Percentiles rank a stretch among this genome's conserved stretches.
Evolutionary conservation across 2,329 filamentous ascomycete species (phyloP).

Genomic region (Talaromyces islandicus): DNA sequence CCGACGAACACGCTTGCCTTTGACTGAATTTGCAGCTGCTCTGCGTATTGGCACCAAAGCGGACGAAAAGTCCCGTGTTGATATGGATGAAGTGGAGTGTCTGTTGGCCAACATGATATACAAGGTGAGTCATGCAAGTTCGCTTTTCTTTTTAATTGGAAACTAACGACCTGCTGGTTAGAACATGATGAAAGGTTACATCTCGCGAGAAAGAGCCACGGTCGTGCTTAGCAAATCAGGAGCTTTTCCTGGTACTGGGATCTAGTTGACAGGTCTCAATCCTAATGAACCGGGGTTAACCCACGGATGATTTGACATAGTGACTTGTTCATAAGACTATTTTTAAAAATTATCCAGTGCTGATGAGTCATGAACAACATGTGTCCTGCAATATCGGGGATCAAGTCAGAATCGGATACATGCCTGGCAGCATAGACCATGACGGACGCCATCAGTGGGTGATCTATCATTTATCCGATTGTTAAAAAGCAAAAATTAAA

Average conservation of each 20-base stretch:
- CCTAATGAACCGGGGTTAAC: neutral
- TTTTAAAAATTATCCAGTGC: neutral
- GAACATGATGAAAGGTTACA: slow-evolving; percentile 97
- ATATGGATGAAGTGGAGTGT: slow-evolving; percentile 92
- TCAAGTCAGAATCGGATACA: neutral
- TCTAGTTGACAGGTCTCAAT: slow-evolving; percentile 30
- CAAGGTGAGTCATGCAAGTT: slow-evolving; percentile 60
- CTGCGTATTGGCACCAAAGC: slow-evolving; percentile 63
- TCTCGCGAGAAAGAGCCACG: slow-evolving; percentile 80
- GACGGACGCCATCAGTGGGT: neutral
- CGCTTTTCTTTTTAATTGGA: neutral
- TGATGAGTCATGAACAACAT: neutral
- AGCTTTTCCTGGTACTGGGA: slow-evolving; percentile 86
- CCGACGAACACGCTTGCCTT: slow-evolving; percentile 67
- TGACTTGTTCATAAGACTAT: neutral
- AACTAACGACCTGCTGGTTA: slow-evolving; percentile 34
- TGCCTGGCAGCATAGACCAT: neutral
- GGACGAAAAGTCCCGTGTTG: slow-evolving; percentile 54
- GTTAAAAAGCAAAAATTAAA: neutral
- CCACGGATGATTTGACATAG: neutral
- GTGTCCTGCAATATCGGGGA: neutral
- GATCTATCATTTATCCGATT: neutral
- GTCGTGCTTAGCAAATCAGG: slow-evolving; percentile 87
- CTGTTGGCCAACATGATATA: slow-evolving; percentile 95
- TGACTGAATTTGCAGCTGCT: slow-evolving; percentile 79